Evolutionary conservation across 1,284 basidiomycete genomes (phyloP).

Genomic region (Marasmius tenuissimus): DNA sequence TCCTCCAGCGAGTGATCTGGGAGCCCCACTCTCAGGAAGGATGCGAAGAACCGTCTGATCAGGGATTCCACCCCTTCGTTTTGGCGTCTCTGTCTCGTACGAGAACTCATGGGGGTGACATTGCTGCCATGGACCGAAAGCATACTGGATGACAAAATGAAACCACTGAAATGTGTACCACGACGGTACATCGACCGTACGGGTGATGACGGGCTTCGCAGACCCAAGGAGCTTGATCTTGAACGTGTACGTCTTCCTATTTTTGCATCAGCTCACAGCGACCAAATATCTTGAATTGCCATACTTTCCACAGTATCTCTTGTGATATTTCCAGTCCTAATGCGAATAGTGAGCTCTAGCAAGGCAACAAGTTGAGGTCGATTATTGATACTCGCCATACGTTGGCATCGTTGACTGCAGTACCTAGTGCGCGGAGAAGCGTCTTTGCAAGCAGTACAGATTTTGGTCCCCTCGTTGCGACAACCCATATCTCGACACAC

Average conservation of each 20-base stretch:
- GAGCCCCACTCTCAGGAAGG: background rate
- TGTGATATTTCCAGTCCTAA: conserved; percentile 13
- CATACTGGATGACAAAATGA: conserved; percentile 12
- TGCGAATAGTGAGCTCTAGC: background rate
- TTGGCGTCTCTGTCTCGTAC: conserved; percentile 3
- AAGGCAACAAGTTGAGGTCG: background rate
- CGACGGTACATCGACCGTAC: conserved; percentile 9
- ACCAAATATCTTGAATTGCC: background rate
- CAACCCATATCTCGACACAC: conserved; percentile 1
- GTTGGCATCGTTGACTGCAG: conserved; percentile 6
- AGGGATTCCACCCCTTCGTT: background rate
- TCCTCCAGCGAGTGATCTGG: background rate
- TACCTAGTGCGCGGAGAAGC: conserved; percentile 1
- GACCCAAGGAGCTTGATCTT: conserved; percentile 9
- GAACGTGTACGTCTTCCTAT: conserved; percentile 13
- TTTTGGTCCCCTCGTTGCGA: conserved; percentile 3
- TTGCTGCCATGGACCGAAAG: conserved; percentile 11
- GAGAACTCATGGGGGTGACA: conserved; percentile 10
- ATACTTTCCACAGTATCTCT: conserved; percentile 13
- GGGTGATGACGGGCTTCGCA: conserved; percentile 8
- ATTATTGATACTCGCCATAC: background rate
- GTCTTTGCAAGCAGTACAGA: conserved; percentile 8
- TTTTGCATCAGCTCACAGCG: background rate
- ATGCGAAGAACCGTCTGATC: conserved; percentile 7
- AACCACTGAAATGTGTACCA: conserved; percentile 12